Percentiles rank a stretch among this genome's conserved stretches.
These are phyloP conservation scores for Saksenaea oblongispora DNA, from an alignment of 371 early-diverging fungal genomes.

Conservation along the genomic window DNA sequence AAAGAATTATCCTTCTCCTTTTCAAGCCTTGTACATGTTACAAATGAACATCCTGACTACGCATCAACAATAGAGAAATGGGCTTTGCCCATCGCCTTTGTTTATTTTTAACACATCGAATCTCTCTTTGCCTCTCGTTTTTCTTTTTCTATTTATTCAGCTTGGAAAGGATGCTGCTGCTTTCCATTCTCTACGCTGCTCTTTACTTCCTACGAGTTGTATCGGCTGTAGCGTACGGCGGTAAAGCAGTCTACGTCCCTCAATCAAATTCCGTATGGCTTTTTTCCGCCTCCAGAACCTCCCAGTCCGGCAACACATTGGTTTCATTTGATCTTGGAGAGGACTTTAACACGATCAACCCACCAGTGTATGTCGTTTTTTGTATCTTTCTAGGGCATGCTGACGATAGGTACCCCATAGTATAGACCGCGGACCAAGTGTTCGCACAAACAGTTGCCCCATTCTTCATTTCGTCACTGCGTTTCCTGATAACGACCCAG, in stretches of 20 bases:
- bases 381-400: not conserved
- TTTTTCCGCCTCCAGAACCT: not conserved
- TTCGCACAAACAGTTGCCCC: not conserved
- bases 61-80: not conserved
- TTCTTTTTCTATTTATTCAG: not conserved
- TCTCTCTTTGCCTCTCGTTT: not conserved
- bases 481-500: not conserved
- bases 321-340: not conserved
- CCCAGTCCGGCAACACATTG: not conserved
- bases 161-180: not conserved
- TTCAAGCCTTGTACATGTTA: not conserved
- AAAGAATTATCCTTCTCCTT: not conserved
- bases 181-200: not conserved
- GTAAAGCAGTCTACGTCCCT: not conserved
- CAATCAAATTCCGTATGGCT: not conserved
- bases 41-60: slow-evolving; percentile 1
- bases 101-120: not conserved
- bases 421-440: not conserved
- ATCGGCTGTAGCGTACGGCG: not conserved
- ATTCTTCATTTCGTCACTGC: not conserved
- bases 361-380: not conserved
- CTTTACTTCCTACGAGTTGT: not conserved
- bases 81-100: not conserved
- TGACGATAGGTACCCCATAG: not conserved
- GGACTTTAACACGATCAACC: not conserved